Evolutionary conservation across 495 filamentous ascomycete genomes (phyloP).

Genomic region (Penicillium bovifimosum): DNA sequence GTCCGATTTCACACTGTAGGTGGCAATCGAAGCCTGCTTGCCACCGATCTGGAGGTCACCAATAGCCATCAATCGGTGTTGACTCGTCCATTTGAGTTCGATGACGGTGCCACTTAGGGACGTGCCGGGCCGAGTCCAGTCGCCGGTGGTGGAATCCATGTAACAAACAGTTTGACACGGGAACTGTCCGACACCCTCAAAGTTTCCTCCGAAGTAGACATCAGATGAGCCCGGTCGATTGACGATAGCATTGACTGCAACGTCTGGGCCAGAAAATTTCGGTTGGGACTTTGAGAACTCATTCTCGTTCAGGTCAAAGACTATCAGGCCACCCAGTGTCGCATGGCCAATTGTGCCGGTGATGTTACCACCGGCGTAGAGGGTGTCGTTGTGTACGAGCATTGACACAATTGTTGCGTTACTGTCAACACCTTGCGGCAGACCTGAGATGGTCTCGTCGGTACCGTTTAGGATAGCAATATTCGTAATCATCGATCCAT

Average conservation of each 20-base stretch:
- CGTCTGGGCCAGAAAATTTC: conserved; percentile 60
- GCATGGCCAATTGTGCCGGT: conserved; percentile 61
- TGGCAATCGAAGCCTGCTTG: conserved; percentile 61
- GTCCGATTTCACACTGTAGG: conserved; percentile 60
- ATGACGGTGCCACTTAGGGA: conserved; percentile 63
- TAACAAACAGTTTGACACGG: conserved; percentile 76
- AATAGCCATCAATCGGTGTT: conserved; percentile 63
- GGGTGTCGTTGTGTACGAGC: conserved; percentile 56
- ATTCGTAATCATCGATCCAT: conserved; percentile 71
- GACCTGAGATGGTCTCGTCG: conserved; percentile 60
- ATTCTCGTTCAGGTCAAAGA: conserved; percentile 65
- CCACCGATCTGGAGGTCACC: conserved; percentile 67
- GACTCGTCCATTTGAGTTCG: conserved; percentile 67
- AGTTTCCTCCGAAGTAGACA: conserved; percentile 82
- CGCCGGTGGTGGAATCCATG: conserved; percentile 57
- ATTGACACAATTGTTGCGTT: conserved; percentile 74
- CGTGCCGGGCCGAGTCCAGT: conserved; percentile 74
- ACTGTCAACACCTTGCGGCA: conserved; percentile 57
- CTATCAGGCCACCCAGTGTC: conserved; percentile 65
- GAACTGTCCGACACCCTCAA: conserved; percentile 74
- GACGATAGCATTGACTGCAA: conserved; percentile 69
- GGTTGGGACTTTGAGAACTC: conserved; percentile 60
- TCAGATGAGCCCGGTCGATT: conserved; percentile 59
- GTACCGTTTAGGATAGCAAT: conserved; percentile 67
- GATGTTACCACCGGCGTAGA: conserved; percentile 80